These are phyloP conservation scores for Berberis thunbergii DNA, from an alignment of 164 flowering plant species.

Conservation along the genomic window DNA sequence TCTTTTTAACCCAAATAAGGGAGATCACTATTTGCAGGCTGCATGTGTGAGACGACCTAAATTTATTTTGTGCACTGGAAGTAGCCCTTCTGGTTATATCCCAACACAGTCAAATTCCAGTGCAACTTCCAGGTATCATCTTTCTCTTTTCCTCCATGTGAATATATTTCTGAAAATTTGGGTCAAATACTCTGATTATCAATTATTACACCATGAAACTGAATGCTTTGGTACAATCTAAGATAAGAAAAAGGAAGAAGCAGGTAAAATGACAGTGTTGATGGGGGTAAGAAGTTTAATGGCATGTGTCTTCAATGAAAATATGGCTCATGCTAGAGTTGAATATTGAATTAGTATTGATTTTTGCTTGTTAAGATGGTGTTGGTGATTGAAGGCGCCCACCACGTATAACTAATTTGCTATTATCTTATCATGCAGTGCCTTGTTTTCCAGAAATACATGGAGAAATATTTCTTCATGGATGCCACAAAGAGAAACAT, in stretches of 20 bases:
- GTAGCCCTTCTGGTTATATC: constrained; percentile 51
- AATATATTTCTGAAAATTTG: neutral
- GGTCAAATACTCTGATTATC: no score
- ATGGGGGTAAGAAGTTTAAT: neutral
- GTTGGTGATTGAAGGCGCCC: neutral
- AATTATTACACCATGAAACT: no score
- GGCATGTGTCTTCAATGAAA: neutral
- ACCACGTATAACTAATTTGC: constrained; percentile 1
- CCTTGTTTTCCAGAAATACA: constrained; percentile 43
- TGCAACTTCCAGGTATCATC: constrained; percentile 48
- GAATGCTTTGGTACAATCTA: no score
- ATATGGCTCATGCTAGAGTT: neutral
- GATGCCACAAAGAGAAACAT: constrained; percentile 71
- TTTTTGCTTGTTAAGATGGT: neutral
- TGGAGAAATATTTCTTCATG: constrained; percentile 84
- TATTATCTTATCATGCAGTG: constrained; percentile 25
- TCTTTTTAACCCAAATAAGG: neutral
- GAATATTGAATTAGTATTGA: neutral
- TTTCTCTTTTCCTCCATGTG: neutral
- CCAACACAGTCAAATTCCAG: constrained; percentile 70
- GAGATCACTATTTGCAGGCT: constrained; percentile 36
- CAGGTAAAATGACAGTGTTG: neutral
- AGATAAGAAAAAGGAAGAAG: neutral
- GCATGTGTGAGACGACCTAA: constrained; percentile 79
- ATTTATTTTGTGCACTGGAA: constrained; percentile 84